phyloP scores from a whole-genome alignment of 2,329 filamentous ascomycete species.

The Magnaporthiopsis poae region DNA sequence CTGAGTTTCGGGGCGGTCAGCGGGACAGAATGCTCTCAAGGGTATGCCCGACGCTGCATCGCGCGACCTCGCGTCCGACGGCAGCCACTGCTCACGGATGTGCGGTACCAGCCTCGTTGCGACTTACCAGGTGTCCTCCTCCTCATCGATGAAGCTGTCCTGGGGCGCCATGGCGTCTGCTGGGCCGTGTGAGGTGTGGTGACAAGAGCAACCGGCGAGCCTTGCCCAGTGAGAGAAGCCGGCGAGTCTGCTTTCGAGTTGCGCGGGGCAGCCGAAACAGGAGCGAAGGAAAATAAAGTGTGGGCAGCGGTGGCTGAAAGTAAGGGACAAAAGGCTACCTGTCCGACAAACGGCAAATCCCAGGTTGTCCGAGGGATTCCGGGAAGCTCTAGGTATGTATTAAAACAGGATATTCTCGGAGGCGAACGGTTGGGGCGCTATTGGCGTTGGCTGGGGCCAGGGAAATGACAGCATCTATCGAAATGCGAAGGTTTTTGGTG shows the following conservation, averaged over 20 bases:
- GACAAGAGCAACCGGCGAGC: background rate
- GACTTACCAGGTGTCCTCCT: constrained; percentile 58
- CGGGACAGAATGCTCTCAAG: constrained; percentile 7
- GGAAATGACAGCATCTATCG: background rate
- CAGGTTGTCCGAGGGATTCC: background rate
- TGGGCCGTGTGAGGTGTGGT: background rate
- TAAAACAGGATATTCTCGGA: background rate
- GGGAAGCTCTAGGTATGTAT: background rate
- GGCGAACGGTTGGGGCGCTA: background rate
- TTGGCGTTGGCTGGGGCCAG: background rate
- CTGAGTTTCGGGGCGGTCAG: constrained; percentile 37
- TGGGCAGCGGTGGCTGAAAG: constrained; percentile 8
- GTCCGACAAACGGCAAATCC: background rate
- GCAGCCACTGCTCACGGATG: background rate
- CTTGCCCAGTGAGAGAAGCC: background rate
- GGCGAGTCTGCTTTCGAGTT: background rate
- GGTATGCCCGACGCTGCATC: background rate
- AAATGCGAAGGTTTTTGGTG: background rate
- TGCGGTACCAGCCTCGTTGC: background rate
- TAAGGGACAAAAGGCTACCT: background rate
- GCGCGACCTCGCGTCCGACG: background rate
- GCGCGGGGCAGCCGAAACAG: background rate
- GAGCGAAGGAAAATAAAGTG: background rate
- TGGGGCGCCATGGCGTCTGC: constrained; percentile 50
- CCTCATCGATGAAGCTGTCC: constrained; percentile 62